phyloP scores from a whole-genome alignment of 306 rosid species.

The Gynostemma pentaphyllum region DNA sequence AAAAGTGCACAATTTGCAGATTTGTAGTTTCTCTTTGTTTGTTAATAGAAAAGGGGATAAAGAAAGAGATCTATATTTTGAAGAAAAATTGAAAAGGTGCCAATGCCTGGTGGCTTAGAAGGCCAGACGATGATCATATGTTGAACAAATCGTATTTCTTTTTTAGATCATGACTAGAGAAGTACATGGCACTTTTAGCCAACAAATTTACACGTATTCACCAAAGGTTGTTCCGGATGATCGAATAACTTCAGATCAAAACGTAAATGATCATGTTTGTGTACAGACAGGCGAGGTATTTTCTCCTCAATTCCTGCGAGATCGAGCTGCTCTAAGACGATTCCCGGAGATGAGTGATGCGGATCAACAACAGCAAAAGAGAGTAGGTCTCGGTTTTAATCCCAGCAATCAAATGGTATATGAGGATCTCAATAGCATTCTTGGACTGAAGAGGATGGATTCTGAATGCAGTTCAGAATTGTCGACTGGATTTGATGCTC shows the following conservation, averaged over 20 bases:
- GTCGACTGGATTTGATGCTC: slow-evolving; percentile 31
- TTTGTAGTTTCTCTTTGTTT: background rate
- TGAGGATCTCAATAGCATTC: slow-evolving; percentile 40
- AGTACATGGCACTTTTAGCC: slow-evolving; percentile 32
- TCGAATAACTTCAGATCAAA: slow-evolving; percentile 16
- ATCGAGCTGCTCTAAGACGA: slow-evolving; percentile 47
- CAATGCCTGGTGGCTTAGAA: slow-evolving; percentile 12
- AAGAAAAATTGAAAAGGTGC: background rate
- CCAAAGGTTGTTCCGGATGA: slow-evolving; percentile 18
- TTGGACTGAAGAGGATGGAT: slow-evolving; percentile 28
- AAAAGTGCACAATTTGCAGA: background rate
- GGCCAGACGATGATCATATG: slow-evolving; percentile 17
- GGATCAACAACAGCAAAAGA: slow-evolving; percentile 32
- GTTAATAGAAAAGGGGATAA: background rate
- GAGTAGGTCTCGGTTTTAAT: slow-evolving; percentile 21
- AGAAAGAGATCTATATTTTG: background rate
- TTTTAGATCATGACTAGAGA: slow-evolving; percentile 47
- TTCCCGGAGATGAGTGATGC: slow-evolving; percentile 26
- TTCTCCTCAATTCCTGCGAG: slow-evolving; percentile 62
- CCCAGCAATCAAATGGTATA: slow-evolving; percentile 22
- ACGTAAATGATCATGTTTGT: slow-evolving; percentile 39
- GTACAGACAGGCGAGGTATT: slow-evolving; percentile 87
- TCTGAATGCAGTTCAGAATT: slow-evolving; percentile 38
- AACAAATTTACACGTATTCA: slow-evolving; percentile 18
- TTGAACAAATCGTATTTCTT: background rate